These are phyloP conservation scores for Monosporascus cannonballus DNA, from an alignment of 2,329 filamentous ascomycete species.

Conservation along the genomic window DNA sequence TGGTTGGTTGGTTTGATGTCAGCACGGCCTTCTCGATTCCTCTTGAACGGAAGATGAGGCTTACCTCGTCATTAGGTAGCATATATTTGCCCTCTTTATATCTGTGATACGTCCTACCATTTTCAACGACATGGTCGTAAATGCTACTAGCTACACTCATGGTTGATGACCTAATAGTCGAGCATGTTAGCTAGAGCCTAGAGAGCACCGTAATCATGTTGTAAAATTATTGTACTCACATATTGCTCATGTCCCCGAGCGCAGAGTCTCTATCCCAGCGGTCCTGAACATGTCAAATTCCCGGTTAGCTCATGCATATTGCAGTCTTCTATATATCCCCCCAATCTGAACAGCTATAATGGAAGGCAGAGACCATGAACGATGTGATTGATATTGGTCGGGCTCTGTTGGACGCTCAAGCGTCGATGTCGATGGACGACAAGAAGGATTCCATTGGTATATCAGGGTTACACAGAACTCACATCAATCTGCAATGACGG, in stretches of 20 bases:
- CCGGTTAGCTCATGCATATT: background rate
- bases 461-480: background rate
- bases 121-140: conserved; percentile 17
- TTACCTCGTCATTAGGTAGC: conserved; percentile 20
- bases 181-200: background rate
- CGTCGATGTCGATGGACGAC: background rate
- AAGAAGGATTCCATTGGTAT: background rate
- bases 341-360: background rate
- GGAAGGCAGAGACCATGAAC: background rate
- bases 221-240: conserved; percentile 9
- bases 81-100: conserved; percentile 22
- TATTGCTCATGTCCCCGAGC: conserved; percentile 15
- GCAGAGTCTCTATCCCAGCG: conserved; percentile 18
- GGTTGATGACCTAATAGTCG: conserved; percentile 14
- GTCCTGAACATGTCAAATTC: conserved; percentile 3
- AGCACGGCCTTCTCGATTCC: background rate
- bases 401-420: background rate
- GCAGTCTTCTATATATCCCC: background rate
- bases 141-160: conserved; percentile 14
- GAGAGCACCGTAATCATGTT: background rate
- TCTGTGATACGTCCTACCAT: conserved; percentile 19
- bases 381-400: background rate
- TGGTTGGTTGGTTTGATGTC: background rate
- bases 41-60: background rate
- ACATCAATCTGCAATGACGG: conserved; percentile 1